phyloP scores from a whole-genome alignment of 805 yeast species.

The Candida vaughaniae region DNA sequence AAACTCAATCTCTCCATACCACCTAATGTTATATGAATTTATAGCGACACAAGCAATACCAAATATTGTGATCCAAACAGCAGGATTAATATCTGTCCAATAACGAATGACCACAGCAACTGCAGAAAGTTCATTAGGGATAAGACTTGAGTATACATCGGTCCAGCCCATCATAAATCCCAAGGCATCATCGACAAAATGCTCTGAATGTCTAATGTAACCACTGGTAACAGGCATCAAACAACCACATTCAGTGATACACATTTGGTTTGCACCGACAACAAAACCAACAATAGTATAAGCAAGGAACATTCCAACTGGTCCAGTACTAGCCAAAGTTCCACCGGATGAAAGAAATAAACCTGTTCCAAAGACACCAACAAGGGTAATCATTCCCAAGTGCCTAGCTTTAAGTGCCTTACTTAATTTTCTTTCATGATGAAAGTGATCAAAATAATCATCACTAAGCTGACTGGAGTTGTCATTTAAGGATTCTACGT shows the following conservation, averaged over 20 bases:
- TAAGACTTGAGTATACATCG: slow-evolving; percentile 28
- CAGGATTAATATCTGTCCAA: slow-evolving; percentile 46
- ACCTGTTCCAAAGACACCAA: slow-evolving; percentile 46
- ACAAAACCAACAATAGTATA: slow-evolving; percentile 47
- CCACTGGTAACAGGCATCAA: slow-evolving; percentile 40
- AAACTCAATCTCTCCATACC: slow-evolving; percentile 31
- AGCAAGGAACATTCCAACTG: slow-evolving; percentile 48
- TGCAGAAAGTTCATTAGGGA: slow-evolving; percentile 47
- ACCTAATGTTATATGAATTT: slow-evolving; percentile 39
- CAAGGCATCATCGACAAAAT: slow-evolving; percentile 43
- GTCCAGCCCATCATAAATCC: slow-evolving; percentile 50
- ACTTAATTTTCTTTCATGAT: slow-evolving; percentile 15
- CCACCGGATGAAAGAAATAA: slow-evolving; percentile 55
- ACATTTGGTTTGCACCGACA: slow-evolving; percentile 38
- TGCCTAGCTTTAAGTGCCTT: slow-evolving; percentile 20
- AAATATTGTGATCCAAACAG: slow-evolving; percentile 46
- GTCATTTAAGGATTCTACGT: neutral
- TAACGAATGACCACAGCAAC: slow-evolving; percentile 46
- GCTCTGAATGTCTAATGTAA: slow-evolving; percentile 34
- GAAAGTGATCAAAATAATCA: slow-evolving; percentile 13
- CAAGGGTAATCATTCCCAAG: slow-evolving; percentile 21
- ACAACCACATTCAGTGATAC: slow-evolving; percentile 38
- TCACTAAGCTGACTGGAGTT: neutral
- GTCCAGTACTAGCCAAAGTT: slow-evolving; percentile 43
- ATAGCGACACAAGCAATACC: slow-evolving; percentile 31